Evolutionary conservation across 176 grass and related monocot species (phyloP).

Genomic region (Oryza coarctata): DNA sequence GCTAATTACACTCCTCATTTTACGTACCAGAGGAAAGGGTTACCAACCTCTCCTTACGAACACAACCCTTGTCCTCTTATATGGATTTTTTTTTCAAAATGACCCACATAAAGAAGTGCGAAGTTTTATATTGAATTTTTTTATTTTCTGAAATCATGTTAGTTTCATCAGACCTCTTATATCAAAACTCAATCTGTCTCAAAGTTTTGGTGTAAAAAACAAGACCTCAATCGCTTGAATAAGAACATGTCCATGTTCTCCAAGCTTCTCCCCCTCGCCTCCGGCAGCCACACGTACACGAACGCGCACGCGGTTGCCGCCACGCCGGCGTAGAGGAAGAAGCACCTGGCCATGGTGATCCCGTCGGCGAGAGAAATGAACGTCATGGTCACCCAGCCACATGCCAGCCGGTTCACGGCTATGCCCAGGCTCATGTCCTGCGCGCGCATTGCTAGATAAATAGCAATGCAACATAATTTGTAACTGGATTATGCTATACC

Average conservation of each 20-base stretch:
- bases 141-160: too few relatives aligned
- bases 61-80: too few relatives aligned
- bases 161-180: neutral
- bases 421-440: slow-evolving; percentile 23
- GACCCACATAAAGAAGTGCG: too few relatives aligned
- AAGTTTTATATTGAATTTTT: too few relatives aligned
- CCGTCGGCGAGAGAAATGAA: slow-evolving; percentile 55
- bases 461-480: too few relatives aligned
- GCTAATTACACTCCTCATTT: too few relatives aligned
- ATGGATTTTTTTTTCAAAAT: too few relatives aligned
- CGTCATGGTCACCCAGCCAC: slow-evolving; percentile 43
- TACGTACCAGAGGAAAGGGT: too few relatives aligned
- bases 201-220: neutral
- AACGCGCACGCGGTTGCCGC: slow-evolving; percentile 22
- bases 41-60: too few relatives aligned
- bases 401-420: slow-evolving; percentile 46
- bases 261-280: slow-evolving; percentile 48
- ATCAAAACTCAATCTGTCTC: neutral
- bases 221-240: neutral
- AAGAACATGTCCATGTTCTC: slow-evolving; percentile 55
- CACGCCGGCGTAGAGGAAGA: slow-evolving; percentile 51
- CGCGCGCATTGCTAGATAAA: too few relatives aligned
- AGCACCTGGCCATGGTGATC: slow-evolving; percentile 53
- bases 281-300: slow-evolving; percentile 41
- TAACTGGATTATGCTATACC: too few relatives aligned